Evolutionary conservation across 371 early-diverging fungal species (phyloP), one percentile per base, ranked within the genome.

Genomic region (Mortierella polycephala): DNA sequence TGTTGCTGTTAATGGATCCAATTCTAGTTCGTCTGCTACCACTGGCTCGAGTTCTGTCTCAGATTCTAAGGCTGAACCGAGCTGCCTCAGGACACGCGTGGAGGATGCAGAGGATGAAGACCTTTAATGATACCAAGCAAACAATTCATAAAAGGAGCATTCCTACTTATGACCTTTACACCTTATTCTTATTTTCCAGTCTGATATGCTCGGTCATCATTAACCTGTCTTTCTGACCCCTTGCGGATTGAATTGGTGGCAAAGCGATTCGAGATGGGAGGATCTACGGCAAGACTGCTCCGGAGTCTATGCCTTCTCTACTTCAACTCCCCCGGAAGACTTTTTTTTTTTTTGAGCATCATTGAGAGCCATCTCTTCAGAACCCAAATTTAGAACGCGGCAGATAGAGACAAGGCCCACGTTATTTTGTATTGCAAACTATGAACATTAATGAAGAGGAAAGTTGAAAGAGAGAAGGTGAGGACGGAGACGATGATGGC

Each of bases 41-140:
- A 20, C 55, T 12, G 40, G 41, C 14, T 39, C 58, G 20, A 40
- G 54, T 12, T 46, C 41, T n/a, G 44, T 40, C 21, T 40, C 60
- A n/a, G 30, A 18, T 16, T 18, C 57, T 9, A 50, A 20, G 10
- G 30, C 62, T 21, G 41, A 20, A 11, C 0, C 57, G 21, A 65
- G 61, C 45, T 55, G 12, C 18, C 72, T 57, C 41, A 54, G 57
- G 58, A 71, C 72, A 1, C 65, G 65, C 20, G 64, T 70, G 2
- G 69, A 69, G 47, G 69, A 69, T 5, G 69, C 50, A 1, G 62
- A 69, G 12, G 69, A 62, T 49, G 69, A 62, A 50, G 62, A 62
- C 13, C 30, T 30, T 30, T 30, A 30, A 30, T 4, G 30, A 30
- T 30, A 30, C 30, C 30, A 30, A 1, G 30, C 30, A 30, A 30